Evolutionary conservation across 164 flowering plant species (phyloP).

Genomic region (Taxillus chinensis): DNA sequence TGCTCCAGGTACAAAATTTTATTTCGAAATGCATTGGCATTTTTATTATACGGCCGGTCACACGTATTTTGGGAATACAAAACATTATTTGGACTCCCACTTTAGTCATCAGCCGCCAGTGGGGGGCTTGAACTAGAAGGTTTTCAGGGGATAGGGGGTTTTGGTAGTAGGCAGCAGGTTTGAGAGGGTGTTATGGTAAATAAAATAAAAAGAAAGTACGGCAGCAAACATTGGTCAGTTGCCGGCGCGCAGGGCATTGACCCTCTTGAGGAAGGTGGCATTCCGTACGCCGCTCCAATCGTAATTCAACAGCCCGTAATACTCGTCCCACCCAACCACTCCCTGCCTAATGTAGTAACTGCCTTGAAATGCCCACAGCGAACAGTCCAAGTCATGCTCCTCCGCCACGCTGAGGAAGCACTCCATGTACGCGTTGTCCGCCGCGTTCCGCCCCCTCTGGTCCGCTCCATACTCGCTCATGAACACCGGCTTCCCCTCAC

Average conservation of each 20-base stretch:
- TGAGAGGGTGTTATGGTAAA: no score
- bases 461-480: constrained; percentile 79
- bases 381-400: constrained; percentile 76
- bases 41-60: no score
- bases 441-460: constrained; percentile 48
- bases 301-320: neutral
- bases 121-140: no score
- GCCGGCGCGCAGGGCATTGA: neutral
- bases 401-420: constrained; percentile 69
- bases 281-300: neutral
- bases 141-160: no score
- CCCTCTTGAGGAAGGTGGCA: neutral
- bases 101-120: no score
- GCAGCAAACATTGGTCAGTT: no score
- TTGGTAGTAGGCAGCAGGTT: no score
- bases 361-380: constrained; percentile 67
- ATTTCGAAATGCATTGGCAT: no score
- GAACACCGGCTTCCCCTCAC: constrained; percentile 62
- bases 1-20: no score
- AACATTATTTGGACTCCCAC: no score
- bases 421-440: constrained; percentile 61
- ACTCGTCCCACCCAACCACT: neutral
- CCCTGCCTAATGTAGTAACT: constrained; percentile 34
- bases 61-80: no score
- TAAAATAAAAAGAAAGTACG: no score